These are phyloP conservation scores for Jasminum sambac DNA, from an alignment of 257 asterid species.

Conservation along the genomic window DNA sequence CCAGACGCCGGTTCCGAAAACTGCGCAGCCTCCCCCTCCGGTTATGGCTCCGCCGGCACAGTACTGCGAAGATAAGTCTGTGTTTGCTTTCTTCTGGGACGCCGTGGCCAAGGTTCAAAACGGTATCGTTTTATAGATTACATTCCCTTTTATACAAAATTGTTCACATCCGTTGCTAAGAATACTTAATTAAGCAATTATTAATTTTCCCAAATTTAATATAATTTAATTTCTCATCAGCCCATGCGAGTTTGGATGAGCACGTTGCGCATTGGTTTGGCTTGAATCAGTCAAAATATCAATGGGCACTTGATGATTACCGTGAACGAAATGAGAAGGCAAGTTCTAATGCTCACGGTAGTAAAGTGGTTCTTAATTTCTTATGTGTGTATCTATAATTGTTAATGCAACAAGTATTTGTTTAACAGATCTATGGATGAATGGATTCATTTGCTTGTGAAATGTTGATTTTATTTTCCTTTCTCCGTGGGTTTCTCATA, in stretches of 20 bases:
- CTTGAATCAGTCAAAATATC: conserved; percentile 90
- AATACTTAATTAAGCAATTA: background rate
- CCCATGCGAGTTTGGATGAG: conserved; percentile 83
- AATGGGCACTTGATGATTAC: conserved; percentile 94
- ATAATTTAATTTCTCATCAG: conserved; percentile 33
- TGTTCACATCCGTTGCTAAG: background rate
- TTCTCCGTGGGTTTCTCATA: background rate
- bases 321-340: conserved; percentile 65
- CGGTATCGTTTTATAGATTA: conserved; percentile 41
- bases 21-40: conserved; percentile 54
- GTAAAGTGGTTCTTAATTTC: background rate
- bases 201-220: background rate
- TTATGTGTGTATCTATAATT: background rate
- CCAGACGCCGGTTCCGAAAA: conserved; percentile 38
- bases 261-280: conserved; percentile 96
- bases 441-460: background rate
- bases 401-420: background rate
- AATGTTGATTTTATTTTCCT: background rate
- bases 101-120: conserved; percentile 79
- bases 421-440: background rate
- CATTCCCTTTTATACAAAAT: background rate
- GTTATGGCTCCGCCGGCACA: conserved; percentile 97
- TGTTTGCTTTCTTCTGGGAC: conserved; percentile 78
- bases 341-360: conserved; percentile 4
- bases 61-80: conserved; percentile 44